Evolutionary conservation across 257 asterid species (phyloP), one percentile per base, ranked within the genome.

Genomic region (Ilex aquifolium): DNA sequence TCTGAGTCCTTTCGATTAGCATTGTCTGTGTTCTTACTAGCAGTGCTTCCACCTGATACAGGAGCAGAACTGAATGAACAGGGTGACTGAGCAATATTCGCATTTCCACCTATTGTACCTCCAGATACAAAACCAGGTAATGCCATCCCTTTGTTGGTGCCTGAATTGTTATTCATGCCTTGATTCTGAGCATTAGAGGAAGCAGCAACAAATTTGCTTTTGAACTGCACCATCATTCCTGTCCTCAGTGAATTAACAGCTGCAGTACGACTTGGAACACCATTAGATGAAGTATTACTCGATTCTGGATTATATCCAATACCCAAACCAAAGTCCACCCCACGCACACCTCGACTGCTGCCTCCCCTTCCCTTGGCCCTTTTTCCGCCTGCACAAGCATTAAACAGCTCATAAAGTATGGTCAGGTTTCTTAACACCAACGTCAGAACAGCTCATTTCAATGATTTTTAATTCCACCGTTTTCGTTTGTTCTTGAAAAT

Each of bases 301-400:
- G 96, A 69, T 72, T 84, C 97, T 1, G 85, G 51, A 74, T 44
- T 80, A 70, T 92, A 92, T 65, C 99, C 99, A 49, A 92, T 92
- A 40, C 97, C 99, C 85, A 89, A 73, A 62, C 97, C 99, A 54
- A 69, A 92, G 77, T 92, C 95, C 74, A 89, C 97, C 42, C 99
- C 99, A 31, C 99, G 88, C 21, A 92, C 97, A 55, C 99, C 99
- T 77, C 65, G 76, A 51, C 91, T 81, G 51, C 85, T 75, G 50
- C 83, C 90, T 13, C 91, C 96, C 79, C 95, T 80, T 71, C 97
- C 99, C 76, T 77, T 87, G 40, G 95, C 94, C 83, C 79, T 87
- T 80, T 87, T 89, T 40, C 94, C 96, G 70, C 96, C 99, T 92
- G 90, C 78, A 82, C 59, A 60, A 32, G 32, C 61, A 40, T 49